Evolutionary conservation across 139 green algal species (phyloP).

Genomic region (Astrephomene gubernaculifera): DNA sequence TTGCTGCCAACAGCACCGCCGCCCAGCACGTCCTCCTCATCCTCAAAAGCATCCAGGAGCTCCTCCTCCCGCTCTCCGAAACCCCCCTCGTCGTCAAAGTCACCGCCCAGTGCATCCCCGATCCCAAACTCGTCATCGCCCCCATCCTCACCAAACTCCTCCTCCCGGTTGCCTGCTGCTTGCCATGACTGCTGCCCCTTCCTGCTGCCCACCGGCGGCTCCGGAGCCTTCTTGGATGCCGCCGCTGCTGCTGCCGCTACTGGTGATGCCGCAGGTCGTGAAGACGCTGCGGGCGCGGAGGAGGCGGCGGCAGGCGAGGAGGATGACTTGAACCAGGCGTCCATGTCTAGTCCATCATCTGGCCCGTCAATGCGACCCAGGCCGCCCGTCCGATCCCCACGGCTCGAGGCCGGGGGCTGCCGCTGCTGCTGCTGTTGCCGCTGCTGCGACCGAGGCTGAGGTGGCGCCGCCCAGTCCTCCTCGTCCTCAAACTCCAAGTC

Average conservation of each 20-base stretch:
- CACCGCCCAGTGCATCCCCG: no score
- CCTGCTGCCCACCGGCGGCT: no score
- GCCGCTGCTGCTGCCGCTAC: background rate
- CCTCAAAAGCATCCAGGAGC: background rate
- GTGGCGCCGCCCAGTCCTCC: background rate
- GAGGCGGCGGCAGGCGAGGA: background rate
- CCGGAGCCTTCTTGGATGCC: background rate
- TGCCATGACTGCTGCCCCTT: no score
- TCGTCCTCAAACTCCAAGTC: slow-evolving; percentile 18
- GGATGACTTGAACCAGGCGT: slow-evolving; percentile 15
- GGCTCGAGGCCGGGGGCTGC: background rate
- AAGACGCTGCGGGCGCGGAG: background rate
- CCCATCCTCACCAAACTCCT: no score
- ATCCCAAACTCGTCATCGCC: no score
- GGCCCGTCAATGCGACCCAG: slow-evolving; percentile 16
- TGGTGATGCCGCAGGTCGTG: background rate
- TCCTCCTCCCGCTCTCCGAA: no score
- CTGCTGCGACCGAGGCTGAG: background rate
- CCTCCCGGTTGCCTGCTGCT: no score
- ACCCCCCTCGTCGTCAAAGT: no score
- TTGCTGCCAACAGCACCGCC: no score
- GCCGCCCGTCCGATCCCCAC: background rate
- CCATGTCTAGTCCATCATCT: slow-evolving; percentile 10
- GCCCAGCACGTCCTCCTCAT: background rate
- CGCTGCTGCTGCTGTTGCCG: no score